Conservation (phyloP, 176 grass and related monocot genomes). For the Rhynchospora tenuis region DNA sequence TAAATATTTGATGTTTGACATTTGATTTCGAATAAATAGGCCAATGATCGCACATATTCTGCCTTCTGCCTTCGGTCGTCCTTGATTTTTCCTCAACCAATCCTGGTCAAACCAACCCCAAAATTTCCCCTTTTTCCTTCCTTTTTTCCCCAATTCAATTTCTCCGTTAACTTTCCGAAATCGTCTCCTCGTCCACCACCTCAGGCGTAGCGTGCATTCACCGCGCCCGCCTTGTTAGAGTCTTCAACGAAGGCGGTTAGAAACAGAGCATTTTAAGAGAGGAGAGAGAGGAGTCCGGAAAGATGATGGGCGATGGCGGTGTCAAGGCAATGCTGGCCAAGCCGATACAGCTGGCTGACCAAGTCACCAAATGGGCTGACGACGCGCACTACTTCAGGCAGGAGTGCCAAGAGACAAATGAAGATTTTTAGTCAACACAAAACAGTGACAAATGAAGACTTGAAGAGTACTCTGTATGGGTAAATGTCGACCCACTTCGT, state of each 20-base stretch:
- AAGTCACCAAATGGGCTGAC: constrained; percentile 78
- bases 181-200: background rate
- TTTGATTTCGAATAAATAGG: no score
- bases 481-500: no score
- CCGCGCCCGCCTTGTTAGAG: background rate
- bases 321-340: constrained; percentile 67
- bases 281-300: background rate
- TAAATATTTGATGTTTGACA: no score
- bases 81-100: background rate
- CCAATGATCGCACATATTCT: no score
- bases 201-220: background rate
- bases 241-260: background rate
- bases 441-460: no score
- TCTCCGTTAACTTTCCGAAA: background rate
- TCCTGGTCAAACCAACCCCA: background rate
- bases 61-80: background rate
- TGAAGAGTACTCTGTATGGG: no score
- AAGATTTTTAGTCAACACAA: no score
- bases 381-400: constrained; percentile 48
- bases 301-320: constrained; percentile 45
- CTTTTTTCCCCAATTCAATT: background rate
- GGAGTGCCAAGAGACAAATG: constrained; percentile 81
- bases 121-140: no score
- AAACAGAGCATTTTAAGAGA: background rate
- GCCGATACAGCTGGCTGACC: constrained; percentile 92